Evolutionary conservation across 139 green algal species (phyloP), one percentile per base, ranked within the genome.

Genomic region (Chlamydomonas schloesseri): DNA sequence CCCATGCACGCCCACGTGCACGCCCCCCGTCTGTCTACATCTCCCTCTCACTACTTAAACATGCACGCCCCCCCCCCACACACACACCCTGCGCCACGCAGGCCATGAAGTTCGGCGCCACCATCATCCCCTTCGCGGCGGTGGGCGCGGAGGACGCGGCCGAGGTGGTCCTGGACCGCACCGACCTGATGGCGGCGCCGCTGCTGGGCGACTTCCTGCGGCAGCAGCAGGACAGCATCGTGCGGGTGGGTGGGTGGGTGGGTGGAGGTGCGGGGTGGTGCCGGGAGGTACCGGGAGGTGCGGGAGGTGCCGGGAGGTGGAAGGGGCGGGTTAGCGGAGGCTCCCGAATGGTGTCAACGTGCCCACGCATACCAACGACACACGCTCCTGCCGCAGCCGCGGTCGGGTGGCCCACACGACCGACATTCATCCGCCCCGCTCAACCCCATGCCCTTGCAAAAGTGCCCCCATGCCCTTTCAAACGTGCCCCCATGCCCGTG

Each of bases 111-210:
- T 96, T 97, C 78, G 93, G 94, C 31, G 98, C 98, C 36, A 98
- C 94, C 78, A 99, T 99, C 65, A 91, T 99, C 15, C 97, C 98
- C 26, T 98, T 99, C 89, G 94, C 93, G 0, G 94, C 94, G 3
- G 90, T 99, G 13, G 97, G 97, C 24, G 87, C 86, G 33, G 75
- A 80, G 67, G 83, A 89, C 62, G 37, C 11, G 15, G 26, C 82
- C 69, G 58, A 70, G 57, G 37, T 90, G 76, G 72, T 90, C 60
- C 50, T 88, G 33, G 81, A 91, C 58, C 70, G 55, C 3, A 46
- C 89, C 0, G 92, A 98, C 83, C 68, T 98, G 55, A 55, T 93
- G 67, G 53, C 71, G 20, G 78, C 94, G 53, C 94, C 94, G 14
- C 55, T 96, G 3, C 24, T 97, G 33, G 93, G 94, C n/a, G 80